Evolutionary conservation across 257 asterid species (phyloP).

Genomic region (Eucommia ulmoides): DNA sequence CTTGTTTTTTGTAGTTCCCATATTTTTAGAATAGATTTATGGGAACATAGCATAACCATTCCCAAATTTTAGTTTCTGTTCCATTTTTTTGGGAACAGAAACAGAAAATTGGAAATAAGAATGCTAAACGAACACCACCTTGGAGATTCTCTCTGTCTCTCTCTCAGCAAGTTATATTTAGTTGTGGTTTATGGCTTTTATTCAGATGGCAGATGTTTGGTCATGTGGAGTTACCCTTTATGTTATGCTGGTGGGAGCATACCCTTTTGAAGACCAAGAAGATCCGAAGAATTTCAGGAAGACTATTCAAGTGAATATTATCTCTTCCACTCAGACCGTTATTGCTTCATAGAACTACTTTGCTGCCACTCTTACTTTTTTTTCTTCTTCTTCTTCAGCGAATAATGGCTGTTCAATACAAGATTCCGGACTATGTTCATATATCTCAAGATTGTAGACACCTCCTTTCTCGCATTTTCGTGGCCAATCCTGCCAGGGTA

Average conservation of each 20-base stretch:
- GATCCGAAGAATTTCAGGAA: slow-evolving; percentile 39
- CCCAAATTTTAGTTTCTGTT: no score
- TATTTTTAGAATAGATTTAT: no score
- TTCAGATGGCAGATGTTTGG: slow-evolving; percentile 42
- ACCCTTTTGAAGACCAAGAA: slow-evolving; percentile 37
- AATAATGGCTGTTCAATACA: slow-evolving; percentile 35
- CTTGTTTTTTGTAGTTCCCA: no score
- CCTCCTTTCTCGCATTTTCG: slow-evolving; percentile 39
- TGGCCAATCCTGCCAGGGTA: slow-evolving; percentile 29
- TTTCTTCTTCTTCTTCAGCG: slow-evolving; percentile 18
- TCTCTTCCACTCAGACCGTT: no score
- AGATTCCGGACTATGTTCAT: slow-evolving; percentile 41
- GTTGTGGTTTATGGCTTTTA: neutral
- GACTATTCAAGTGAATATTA: slow-evolving; percentile 20
- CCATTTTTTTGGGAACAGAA: no score
- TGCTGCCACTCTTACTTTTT: neutral
- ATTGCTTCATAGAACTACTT: neutral
- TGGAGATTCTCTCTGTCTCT: neutral
- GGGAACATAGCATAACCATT: no score
- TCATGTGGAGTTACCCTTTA: slow-evolving; percentile 42
- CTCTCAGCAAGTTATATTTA: neutral
- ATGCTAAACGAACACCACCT: no score
- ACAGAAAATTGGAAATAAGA: no score
- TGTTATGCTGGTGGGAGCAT: slow-evolving; percentile 42
- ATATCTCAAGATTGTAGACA: slow-evolving; percentile 42